Evolutionary conservation across 148 eudicot genomes (phyloP).

Genomic region (Salicornia ramosissima): DNA sequence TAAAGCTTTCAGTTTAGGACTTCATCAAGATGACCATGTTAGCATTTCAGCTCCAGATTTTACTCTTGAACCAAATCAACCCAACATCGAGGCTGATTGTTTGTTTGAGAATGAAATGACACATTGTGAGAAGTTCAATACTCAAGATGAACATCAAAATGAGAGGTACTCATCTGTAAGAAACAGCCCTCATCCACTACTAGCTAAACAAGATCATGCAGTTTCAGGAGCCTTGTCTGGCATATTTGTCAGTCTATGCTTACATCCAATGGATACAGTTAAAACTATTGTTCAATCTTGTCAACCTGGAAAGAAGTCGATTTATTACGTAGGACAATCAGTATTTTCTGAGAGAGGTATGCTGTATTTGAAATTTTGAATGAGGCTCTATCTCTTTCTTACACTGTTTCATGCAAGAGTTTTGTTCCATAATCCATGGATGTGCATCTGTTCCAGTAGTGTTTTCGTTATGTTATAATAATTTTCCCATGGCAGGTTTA

Average conservation of each 20-base stretch:
- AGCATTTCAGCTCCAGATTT: slow-evolving; percentile 22
- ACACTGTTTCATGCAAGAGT: background rate
- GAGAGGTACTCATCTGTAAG: slow-evolving; percentile 28
- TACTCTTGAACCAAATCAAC: slow-evolving; percentile 17
- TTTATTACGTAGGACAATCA: slow-evolving; percentile 58
- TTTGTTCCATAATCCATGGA: background rate
- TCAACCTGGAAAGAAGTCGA: slow-evolving; percentile 52
- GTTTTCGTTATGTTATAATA: background rate
- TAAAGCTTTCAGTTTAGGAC: slow-evolving; percentile 26
- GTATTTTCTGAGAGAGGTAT: slow-evolving; percentile 87
- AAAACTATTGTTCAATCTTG: slow-evolving; percentile 88
- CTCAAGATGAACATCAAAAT: slow-evolving; percentile 21
- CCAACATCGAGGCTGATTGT: slow-evolving; percentile 21
- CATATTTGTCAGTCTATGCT: slow-evolving; percentile 75
- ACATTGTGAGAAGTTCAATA: slow-evolving; percentile 17
- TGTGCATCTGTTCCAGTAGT: background rate
- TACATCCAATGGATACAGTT: slow-evolving; percentile 91
- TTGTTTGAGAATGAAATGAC: slow-evolving; percentile 19
- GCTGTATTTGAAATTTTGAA: background rate
- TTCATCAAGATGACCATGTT: slow-evolving; percentile 26
- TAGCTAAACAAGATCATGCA: slow-evolving; percentile 88
- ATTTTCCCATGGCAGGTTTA: slow-evolving; percentile 41
- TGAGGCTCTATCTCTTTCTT: background rate
- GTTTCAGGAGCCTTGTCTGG: slow-evolving; percentile 95
- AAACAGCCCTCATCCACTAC: slow-evolving; percentile 27